phyloP scores from a whole-genome alignment of 345 rosid genomes.

The Erodium maritimum region DNA sequence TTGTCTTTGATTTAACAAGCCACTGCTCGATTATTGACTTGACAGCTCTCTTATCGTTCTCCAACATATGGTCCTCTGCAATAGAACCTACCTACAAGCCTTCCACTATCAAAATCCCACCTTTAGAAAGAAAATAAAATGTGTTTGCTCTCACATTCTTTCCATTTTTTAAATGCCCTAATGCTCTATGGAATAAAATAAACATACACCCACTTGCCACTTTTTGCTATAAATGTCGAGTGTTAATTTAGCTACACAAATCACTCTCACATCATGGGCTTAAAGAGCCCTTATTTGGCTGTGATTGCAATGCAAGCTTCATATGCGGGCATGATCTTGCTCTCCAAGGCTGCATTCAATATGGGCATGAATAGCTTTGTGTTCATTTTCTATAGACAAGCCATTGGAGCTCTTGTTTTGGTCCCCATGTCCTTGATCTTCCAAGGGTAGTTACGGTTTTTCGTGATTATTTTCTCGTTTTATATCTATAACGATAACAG shows the following conservation, averaged over 20 bases:
- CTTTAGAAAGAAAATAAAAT: background rate
- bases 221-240: background rate
- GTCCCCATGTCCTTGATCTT: slow-evolving; percentile 10
- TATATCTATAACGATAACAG: no score
- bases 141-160: background rate
- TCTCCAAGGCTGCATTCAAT: slow-evolving; percentile 17
- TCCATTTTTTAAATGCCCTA: background rate
- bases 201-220: background rate
- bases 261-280: slow-evolving; percentile 4
- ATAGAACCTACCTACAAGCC: background rate
- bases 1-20: no score
- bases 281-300: slow-evolving; percentile 11
- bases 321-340: slow-evolving; percentile 12
- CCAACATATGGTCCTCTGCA: background rate
- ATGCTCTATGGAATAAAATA: background rate
- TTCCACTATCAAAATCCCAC: background rate
- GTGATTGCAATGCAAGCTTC: slow-evolving; percentile 5
- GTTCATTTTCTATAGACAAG: slow-evolving; percentile 17
- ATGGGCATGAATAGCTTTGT: slow-evolving; percentile 16
- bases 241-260: background rate
- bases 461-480: background rate
- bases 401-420: slow-evolving; percentile 12
- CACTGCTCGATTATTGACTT: no score
- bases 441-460: slow-evolving; percentile 6
- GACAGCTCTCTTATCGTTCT: no score